These are phyloP conservation scores for Blastobotrys capitulatus DNA, from an alignment of 1,139 yeast genomes.

Conservation along the genomic window DNA sequence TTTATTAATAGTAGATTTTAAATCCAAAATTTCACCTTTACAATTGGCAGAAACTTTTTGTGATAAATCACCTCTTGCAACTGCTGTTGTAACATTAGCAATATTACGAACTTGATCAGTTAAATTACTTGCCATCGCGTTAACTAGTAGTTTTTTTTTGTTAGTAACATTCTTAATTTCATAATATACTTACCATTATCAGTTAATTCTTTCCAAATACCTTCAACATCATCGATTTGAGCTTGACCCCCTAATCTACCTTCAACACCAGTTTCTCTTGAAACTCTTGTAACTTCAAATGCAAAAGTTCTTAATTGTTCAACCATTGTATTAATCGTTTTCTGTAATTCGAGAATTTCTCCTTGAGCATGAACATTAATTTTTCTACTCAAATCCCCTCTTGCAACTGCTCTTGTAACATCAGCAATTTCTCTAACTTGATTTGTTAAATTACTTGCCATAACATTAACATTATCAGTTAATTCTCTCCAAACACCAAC, in stretches of 20 bases:
- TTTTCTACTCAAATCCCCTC: slow-evolving; percentile 70
- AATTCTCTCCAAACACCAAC: slow-evolving; percentile 84
- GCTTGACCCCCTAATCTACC: slow-evolving; percentile 90
- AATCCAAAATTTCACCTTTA: slow-evolving; percentile 78
- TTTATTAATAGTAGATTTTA: slow-evolving; percentile 72
- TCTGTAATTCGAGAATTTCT: slow-evolving; percentile 70
- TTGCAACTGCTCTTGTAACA: slow-evolving; percentile 79
- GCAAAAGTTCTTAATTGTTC: slow-evolving; percentile 85
- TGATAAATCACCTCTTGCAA: slow-evolving; percentile 82
- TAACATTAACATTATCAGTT: slow-evolving; percentile 78
- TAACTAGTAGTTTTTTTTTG: slow-evolving; percentile 33
- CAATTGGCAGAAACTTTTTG: slow-evolving; percentile 86
- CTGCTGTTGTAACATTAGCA: slow-evolving; percentile 88
- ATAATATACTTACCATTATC: slow-evolving; percentile 48
- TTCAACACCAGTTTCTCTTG: slow-evolving; percentile 85
- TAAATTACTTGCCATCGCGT: slow-evolving; percentile 83
- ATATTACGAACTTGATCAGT: slow-evolving; percentile 86
- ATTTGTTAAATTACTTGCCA: slow-evolving; percentile 81
- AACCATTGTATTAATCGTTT: slow-evolving; percentile 81
- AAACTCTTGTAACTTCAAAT: slow-evolving; percentile 81
- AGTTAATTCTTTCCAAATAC: slow-evolving; percentile 84
- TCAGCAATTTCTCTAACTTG: slow-evolving; percentile 85
- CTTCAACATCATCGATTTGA: slow-evolving; percentile 74
- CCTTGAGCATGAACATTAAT: slow-evolving; percentile 84
- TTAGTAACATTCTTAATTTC: background rate